Evolutionary conservation across 768 basidiomycete genomes (phyloP).

Genomic region (Fistulinella prunicolor): DNA sequence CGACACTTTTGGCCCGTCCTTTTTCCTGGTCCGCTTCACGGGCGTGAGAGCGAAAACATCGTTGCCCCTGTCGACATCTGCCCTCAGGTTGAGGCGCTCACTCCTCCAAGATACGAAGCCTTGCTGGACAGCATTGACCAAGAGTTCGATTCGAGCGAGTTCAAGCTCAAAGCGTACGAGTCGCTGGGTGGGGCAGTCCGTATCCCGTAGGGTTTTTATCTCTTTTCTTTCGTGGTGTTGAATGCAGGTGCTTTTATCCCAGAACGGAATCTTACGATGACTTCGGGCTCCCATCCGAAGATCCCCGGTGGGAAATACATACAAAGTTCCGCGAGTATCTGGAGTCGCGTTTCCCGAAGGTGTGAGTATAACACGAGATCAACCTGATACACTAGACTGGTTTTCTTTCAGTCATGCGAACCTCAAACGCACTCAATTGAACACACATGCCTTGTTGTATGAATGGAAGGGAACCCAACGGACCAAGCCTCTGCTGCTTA

Average conservation of each 20-base stretch:
- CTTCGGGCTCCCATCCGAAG: constrained; percentile 45
- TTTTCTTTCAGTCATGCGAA: constrained; percentile 38
- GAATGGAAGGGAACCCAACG: constrained; percentile 53
- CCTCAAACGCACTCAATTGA: constrained; percentile 52
- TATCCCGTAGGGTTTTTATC: constrained; percentile 26
- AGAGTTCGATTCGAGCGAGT: constrained; percentile 21
- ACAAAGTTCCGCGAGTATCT: constrained; percentile 24
- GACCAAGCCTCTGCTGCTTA: constrained; percentile 54
- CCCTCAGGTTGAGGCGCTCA: constrained; percentile 25
- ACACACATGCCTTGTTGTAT: constrained; percentile 60
- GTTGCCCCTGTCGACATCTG: constrained; percentile 21
- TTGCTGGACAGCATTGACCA: constrained; percentile 26
- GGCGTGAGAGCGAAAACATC: neutral
- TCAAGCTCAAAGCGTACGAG: constrained; percentile 30
- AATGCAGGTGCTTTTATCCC: neutral
- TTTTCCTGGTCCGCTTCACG: neutral
- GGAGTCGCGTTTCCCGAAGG: constrained; percentile 55
- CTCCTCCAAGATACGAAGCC: constrained; percentile 8
- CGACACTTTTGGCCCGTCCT: constrained; percentile 4
- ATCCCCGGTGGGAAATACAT: constrained; percentile 41
- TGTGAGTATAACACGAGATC: constrained; percentile 34
- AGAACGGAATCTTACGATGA: constrained; percentile 56
- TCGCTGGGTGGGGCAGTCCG: constrained; percentile 36
- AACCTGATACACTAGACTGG: neutral
- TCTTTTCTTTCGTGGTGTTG: neutral